These are phyloP conservation scores for Melampsora americana DNA, from an alignment of 1,284 basidiomycete genomes.

Conservation along the genomic window DNA sequence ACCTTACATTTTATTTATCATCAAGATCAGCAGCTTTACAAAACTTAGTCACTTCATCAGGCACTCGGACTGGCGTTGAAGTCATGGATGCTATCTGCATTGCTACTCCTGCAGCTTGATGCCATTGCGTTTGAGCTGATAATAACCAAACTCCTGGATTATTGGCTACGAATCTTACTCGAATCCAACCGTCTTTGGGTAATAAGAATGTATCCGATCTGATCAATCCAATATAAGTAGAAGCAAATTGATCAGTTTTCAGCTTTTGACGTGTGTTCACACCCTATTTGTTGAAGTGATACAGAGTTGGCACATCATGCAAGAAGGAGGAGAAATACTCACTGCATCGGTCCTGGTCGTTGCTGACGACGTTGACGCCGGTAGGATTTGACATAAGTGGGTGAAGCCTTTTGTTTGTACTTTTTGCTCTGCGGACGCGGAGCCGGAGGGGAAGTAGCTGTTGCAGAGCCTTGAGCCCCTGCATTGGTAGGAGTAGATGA, in stretches of 20 bases:
- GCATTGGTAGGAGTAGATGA: no score
- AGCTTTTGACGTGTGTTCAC: no score
- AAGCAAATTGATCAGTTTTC: neutral
- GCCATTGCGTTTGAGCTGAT: constrained; percentile 48
- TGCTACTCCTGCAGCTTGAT: constrained; percentile 34
- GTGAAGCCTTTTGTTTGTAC: no score
- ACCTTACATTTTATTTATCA: neutral
- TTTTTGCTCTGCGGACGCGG: no score
- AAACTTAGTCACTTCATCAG: constrained; percentile 38
- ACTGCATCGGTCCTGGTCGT: no score
- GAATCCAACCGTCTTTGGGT: constrained; percentile 40
- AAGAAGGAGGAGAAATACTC: no score
- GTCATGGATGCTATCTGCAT: constrained; percentile 39
- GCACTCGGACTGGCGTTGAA: constrained; percentile 21
- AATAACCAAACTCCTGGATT: constrained; percentile 50
- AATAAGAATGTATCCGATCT: constrained; percentile 35
- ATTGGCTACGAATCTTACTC: constrained; percentile 47
- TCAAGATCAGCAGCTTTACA: constrained; percentile 1
- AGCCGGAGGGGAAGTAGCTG: no score
- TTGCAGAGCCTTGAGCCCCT: no score
- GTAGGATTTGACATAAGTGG: no score
- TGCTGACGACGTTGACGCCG: no score
- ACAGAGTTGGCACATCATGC: no score
- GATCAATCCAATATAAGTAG: neutral
- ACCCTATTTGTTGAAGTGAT: no score